Percentiles rank a stretch among this genome's conserved stretches.
phyloP scores from a whole-genome alignment of 2,329 filamentous ascomycete genomes.

The Huntiella omanensis region DNA sequence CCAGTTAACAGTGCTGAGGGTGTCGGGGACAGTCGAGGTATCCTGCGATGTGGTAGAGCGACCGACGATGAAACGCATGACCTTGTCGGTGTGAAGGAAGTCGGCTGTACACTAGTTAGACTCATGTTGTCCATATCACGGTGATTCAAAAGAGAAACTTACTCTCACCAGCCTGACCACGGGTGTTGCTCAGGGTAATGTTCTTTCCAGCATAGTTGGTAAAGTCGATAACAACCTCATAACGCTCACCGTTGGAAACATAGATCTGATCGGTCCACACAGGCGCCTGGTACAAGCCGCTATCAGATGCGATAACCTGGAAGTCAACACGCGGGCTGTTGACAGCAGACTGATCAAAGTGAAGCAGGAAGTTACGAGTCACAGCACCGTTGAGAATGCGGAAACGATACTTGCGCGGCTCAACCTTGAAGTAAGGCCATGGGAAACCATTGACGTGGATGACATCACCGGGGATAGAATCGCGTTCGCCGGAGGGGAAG shows the following conservation, averaged over 20 bases:
- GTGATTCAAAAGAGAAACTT: not conserved
- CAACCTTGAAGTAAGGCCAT: constrained; percentile 39
- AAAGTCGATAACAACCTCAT: constrained; percentile 40
- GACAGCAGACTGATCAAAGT: constrained; percentile 21
- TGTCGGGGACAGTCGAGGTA: constrained; percentile 18
- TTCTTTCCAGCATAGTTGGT: constrained; percentile 27
- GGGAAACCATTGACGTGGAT: constrained; percentile 29
- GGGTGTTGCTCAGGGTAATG: constrained; percentile 20
- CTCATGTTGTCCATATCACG: not conserved
- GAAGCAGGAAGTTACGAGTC: constrained; percentile 28
- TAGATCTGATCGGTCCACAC: constrained; percentile 12
- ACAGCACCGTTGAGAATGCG: constrained; percentile 32
- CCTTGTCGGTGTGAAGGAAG: constrained; percentile 30
- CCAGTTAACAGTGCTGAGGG: constrained; percentile 21
- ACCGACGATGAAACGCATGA: constrained; percentile 33
- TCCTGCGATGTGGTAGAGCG: constrained; percentile 18
- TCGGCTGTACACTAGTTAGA: constrained; percentile 16
- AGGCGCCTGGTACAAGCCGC: constrained; percentile 25
- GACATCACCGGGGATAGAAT: constrained; percentile 35
- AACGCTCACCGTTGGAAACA: constrained; percentile 37
- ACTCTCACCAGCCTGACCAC: constrained; percentile 7
- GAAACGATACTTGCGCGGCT: constrained; percentile 41
- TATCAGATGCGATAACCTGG: constrained; percentile 34
- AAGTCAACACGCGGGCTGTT: constrained; percentile 23
- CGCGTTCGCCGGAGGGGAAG: constrained; percentile 24